These are phyloP conservation scores for Syncephalastrum racemosum DNA, from an alignment of 371 early-diverging fungal genomes.

Conservation along the genomic window DNA sequence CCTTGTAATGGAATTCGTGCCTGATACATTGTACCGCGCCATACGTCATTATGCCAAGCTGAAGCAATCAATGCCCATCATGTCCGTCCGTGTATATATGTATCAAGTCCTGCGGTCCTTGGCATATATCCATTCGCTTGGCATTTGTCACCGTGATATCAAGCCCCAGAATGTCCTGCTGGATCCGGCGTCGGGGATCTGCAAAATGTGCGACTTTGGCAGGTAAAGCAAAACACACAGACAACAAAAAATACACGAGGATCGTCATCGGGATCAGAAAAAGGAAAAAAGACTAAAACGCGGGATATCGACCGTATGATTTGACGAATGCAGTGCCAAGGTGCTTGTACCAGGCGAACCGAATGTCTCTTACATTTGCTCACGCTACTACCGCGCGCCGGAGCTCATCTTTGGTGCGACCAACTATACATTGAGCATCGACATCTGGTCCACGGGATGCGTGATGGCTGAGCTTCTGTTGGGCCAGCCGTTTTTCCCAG, in stretches of 20 bases:
- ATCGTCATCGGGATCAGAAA: constrained; percentile 1
- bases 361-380: constrained; percentile 98
- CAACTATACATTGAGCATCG: constrained; percentile 88
- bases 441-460: constrained; percentile 99
- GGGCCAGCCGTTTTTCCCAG: constrained; percentile 97
- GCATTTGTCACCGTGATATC: constrained; percentile 67
- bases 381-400: constrained; percentile 98
- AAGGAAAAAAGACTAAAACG: background rate
- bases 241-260: background rate
- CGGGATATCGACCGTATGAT: background rate
- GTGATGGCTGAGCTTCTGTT: constrained; percentile 98
- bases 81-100: constrained; percentile 92
- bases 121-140: constrained; percentile 91
- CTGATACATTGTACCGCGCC: constrained; percentile 91
- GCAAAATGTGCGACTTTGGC: constrained; percentile 99
- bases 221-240: constrained; percentile 43
- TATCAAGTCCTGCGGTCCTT: constrained; percentile 95
- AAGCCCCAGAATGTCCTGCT: constrained; percentile 77
- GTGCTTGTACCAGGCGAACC: constrained; percentile 92
- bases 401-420: constrained; percentile 98
- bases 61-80: constrained; percentile 88
- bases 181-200: constrained; percentile 76
- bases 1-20: constrained; percentile 90
- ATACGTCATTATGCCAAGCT: constrained; percentile 81
- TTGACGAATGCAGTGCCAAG: constrained; percentile 75